Evolutionary conservation across 2,329 filamentous ascomycete genomes (phyloP), one percentile per base, ranked within the genome.

Genomic region (Pyrenochaeta sp.): DNA sequence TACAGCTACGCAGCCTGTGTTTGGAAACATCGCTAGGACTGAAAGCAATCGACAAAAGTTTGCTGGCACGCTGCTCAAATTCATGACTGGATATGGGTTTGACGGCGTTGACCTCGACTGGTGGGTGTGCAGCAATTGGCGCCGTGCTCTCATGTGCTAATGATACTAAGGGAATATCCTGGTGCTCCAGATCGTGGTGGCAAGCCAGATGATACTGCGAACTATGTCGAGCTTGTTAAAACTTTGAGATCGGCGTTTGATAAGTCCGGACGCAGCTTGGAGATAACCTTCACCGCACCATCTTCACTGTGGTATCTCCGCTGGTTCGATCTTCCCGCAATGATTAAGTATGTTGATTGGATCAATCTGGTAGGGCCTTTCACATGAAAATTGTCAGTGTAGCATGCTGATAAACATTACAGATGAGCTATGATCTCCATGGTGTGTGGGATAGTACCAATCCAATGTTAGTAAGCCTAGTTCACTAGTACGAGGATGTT

Each of bases 101-200:
- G 74, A 78, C 48, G 75, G 75, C 1, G 58, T 76, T 3, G 74
- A 78, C 37, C 34, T 78, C 7, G 74, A 78, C 45, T 78, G 74
- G 74, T 72, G 70, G 0, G 68, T n/a, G n/a, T n/a, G n/a, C n/a
- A n/a, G n/a, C n/a, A n/a, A n/a, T n/a, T n/a, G n/a, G n/a, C n/a
- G n/a, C n/a, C n/a, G n/a, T n/a, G n/a, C n/a, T n/a, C n/a, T n/a
- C n/a, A n/a, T n/a, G n/a, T n/a, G n/a, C n/a, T 21, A 56, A 27
- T 13, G 4, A 4, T 11, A 10, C 11, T 13, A 4, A 27, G 24
- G 41, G 41, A 44, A 19, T 44, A 44, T 15, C 41, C 41, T 7
- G 51, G 21, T 1, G 60, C 60, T 0, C 29, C 39, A 3, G 74
- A 77, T 17, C 61, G 74, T 2, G 48, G 48, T 6, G 77, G 76